A percentile compares a stretch with the other conserved stretches of the same genome.
phyloP scores from a whole-genome alignment of 2,329 filamentous ascomycete species.

The Penicillium sp. region DNA sequence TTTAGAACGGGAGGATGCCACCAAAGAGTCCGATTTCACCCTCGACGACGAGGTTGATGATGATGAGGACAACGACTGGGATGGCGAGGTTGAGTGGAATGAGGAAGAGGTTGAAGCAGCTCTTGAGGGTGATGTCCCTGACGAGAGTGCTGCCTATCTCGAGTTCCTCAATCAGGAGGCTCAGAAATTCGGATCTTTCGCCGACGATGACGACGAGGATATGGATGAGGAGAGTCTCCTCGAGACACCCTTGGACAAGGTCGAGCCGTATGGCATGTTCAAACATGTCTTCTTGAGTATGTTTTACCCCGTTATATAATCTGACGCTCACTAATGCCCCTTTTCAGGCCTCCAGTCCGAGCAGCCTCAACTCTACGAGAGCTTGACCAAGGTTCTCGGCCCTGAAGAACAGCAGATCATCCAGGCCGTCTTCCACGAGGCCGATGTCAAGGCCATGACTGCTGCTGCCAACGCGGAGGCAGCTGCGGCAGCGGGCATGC shows the following conservation, averaged over 20 bases:
- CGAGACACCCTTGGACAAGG: constrained; percentile 89
- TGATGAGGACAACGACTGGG: constrained; percentile 83
- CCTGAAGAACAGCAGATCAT: constrained; percentile 79
- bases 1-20: constrained; percentile 80
- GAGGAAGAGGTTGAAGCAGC: constrained; percentile 62
- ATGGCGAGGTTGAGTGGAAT: constrained; percentile 68
- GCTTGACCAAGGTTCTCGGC: constrained; percentile 72
- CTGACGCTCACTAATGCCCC: constrained; percentile 31
- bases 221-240: constrained; percentile 89
- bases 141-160: constrained; percentile 90
- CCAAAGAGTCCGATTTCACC: constrained; percentile 79
- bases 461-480: constrained; percentile 41
- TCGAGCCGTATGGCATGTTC: constrained; percentile 92
- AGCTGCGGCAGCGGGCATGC: constrained; percentile 34
- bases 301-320: constrained; percentile 37
- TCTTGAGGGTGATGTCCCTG: constrained; percentile 66
- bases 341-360: constrained; percentile 75
- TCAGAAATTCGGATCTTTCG: constrained; percentile 73
- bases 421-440: constrained; percentile 72
- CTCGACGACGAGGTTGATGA: constrained; percentile 70
- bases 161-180: constrained; percentile 95
- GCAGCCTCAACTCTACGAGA: constrained; percentile 83
- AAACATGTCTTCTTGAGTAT: constrained; percentile 76
- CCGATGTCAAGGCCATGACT: constrained; percentile 53
- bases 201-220: constrained; percentile 76